phyloP scores from a whole-genome alignment of 2,329 filamentous ascomycete species.

The Alternaria sp. region DNA sequence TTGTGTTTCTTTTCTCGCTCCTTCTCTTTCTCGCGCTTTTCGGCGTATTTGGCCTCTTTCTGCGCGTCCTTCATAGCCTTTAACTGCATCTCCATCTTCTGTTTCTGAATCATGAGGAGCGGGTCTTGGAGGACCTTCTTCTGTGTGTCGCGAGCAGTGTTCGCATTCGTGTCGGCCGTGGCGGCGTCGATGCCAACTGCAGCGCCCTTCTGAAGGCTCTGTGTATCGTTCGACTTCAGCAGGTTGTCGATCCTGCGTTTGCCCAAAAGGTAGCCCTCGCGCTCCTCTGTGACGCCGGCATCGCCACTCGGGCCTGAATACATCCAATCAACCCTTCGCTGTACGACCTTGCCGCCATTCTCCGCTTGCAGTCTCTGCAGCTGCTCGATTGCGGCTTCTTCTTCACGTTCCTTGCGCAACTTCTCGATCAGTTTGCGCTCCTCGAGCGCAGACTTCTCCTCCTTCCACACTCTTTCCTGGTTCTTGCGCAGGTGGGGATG shows the following conservation, averaged over 20 bases:
- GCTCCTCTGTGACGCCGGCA: slow-evolving; percentile 74
- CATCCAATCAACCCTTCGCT: slow-evolving; percentile 96
- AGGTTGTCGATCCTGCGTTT: slow-evolving; percentile 91
- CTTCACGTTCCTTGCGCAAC: slow-evolving; percentile 88
- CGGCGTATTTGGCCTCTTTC: slow-evolving; percentile 47
- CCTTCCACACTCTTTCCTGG: slow-evolving; percentile 86
- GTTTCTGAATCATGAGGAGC: slow-evolving; percentile 88
- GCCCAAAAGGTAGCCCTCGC: slow-evolving; percentile 90
- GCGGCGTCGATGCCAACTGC: slow-evolving; percentile 56
- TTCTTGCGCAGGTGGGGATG: slow-evolving; percentile 91
- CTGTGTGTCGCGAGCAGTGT: slow-evolving; percentile 78
- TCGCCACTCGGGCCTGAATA: slow-evolving; percentile 85
- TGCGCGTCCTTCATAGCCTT: slow-evolving; percentile 66
- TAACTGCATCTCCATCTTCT: slow-evolving; percentile 69
- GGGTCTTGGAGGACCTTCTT: slow-evolving; percentile 90
- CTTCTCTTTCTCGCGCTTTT: slow-evolving; percentile 44
- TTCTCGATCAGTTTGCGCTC: slow-evolving; percentile 95
- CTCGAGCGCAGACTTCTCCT: slow-evolving; percentile 89
- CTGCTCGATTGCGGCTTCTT: slow-evolving; percentile 91
- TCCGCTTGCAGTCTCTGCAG: slow-evolving; percentile 79
- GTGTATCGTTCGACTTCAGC: slow-evolving; percentile 76
- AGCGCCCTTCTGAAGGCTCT: slow-evolving; percentile 71
- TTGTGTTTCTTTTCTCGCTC: slow-evolving; percentile 58
- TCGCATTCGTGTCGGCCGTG: slow-evolving; percentile 62
- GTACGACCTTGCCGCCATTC: slow-evolving; percentile 82